A percentile compares a stretch with the other conserved stretches of the same genome.
phyloP scores from a whole-genome alignment of 2,329 filamentous ascomycete genomes.

The Colletotrichum godetiae region DNA sequence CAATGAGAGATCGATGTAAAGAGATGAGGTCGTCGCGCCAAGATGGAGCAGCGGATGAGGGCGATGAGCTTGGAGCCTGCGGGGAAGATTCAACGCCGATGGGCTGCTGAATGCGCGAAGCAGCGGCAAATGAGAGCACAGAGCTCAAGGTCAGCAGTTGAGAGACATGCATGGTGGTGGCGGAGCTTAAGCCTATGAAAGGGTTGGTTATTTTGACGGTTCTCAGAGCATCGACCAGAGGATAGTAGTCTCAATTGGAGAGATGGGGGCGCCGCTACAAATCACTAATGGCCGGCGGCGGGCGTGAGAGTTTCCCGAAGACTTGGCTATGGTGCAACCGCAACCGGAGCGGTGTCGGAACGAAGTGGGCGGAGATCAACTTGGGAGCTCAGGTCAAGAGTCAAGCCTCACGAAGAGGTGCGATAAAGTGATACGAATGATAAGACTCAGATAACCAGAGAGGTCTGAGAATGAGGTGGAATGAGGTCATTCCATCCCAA shows the following conservation, averaged over 20 bases:
- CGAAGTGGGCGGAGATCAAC: too few species aligned
- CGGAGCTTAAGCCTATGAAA: neutral
- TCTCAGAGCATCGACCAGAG: neutral
- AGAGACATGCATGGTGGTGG: slow-evolving; percentile 21
- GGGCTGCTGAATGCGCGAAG: slow-evolving; percentile 28
- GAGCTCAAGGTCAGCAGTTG: slow-evolving; percentile 9
- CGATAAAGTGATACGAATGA: too few species aligned
- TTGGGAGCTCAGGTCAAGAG: too few species aligned
- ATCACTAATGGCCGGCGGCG: neutral
- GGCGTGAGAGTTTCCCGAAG: neutral
- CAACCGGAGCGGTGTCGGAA: slow-evolving; percentile 33
- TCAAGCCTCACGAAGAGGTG: too few species aligned
- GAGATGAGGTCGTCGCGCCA: slow-evolving; percentile 69
- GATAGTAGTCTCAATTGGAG: neutral
- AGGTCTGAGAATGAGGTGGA: slow-evolving; percentile 15
- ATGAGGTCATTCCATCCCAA: slow-evolving; percentile 28
- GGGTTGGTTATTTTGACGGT: neutral
- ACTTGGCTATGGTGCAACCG: slow-evolving; percentile 1
- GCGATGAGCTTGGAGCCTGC: neutral
- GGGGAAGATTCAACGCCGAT: slow-evolving; percentile 19
- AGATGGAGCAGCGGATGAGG: slow-evolving; percentile 38
- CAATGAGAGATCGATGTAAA: slow-evolving; percentile 80
- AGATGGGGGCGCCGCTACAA: neutral
- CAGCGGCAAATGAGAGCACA: slow-evolving; percentile 22
- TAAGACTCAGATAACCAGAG: neutral